These are phyloP conservation scores for Trichoderma sp. DNA, from an alignment of 2,329 filamentous ascomycete species.

Conservation along the genomic window DNA sequence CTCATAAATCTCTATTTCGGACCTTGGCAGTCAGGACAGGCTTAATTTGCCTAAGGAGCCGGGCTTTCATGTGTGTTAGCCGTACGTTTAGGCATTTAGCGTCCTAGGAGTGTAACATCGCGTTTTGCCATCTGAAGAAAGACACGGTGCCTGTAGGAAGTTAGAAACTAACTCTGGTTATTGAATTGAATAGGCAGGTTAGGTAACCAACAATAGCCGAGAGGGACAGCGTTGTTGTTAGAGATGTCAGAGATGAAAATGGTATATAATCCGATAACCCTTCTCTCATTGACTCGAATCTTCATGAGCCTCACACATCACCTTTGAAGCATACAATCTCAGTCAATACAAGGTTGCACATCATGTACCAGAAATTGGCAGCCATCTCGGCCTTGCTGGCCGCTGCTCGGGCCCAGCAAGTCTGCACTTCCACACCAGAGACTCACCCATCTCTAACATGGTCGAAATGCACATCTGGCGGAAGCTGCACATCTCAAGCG, in stretches of 20 bases:
- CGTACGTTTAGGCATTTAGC: neutral
- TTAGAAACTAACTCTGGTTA: neutral
- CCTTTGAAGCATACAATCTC: neutral
- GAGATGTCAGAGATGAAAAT: neutral
- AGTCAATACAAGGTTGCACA: neutral
- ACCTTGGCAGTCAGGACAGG: neutral
- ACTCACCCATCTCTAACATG: conserved; percentile 58
- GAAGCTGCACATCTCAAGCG: conserved; percentile 52
- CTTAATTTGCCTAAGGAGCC: conserved; percentile 4
- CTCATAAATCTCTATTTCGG: neutral
- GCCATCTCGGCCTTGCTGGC: conserved; percentile 34
- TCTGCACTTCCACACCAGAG: conserved; percentile 53
- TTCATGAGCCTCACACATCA: neutral
- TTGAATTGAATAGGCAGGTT: neutral
- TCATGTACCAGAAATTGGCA: conserved; percentile 26
- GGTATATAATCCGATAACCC: neutral
- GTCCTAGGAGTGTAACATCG: neutral
- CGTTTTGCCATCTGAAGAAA: neutral
- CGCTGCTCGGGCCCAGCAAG: conserved; percentile 51
- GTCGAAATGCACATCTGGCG: conserved; percentile 55
- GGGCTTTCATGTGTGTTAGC: neutral
- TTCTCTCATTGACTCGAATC: neutral
- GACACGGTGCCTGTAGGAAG: neutral
- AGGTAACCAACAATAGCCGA: conserved; percentile 10
- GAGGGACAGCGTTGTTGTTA: neutral